A percentile compares a stretch with the other conserved stretches of the same genome.
These are phyloP conservation scores for Boletellus ananiceps DNA, from an alignment of 768 basidiomycete species.

Conservation along the genomic window DNA sequence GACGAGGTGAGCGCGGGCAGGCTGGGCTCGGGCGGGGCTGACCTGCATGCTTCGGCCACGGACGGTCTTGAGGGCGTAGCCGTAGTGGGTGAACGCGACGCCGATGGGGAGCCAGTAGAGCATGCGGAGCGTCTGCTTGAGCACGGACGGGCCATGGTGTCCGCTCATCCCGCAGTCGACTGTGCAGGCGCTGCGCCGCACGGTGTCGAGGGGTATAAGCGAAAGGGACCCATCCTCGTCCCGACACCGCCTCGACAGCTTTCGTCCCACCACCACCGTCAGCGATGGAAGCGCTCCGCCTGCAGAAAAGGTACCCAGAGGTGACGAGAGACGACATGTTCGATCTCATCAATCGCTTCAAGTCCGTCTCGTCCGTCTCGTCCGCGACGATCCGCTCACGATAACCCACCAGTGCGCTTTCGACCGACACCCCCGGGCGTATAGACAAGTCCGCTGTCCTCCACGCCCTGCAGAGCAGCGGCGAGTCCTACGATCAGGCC, in stretches of 20 bases:
- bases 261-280: slow-evolving; percentile 32
- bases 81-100: slow-evolving; percentile 45
- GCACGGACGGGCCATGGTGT: neutral
- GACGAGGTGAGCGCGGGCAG: slow-evolving; percentile 13
- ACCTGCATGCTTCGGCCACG: slow-evolving; percentile 76
- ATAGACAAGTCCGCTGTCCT: slow-evolving; percentile 80
- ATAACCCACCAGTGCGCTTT: slow-evolving; percentile 51
- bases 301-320: slow-evolving; percentile 91
- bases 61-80: slow-evolving; percentile 50
- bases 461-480: slow-evolving; percentile 69
- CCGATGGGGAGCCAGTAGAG: slow-evolving; percentile 59
- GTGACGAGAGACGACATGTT: slow-evolving; percentile 92
- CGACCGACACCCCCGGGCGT: slow-evolving; percentile 76
- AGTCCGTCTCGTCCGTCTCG: slow-evolving; percentile 51
- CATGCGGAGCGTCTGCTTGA: slow-evolving; percentile 12
- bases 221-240: too few species aligned
- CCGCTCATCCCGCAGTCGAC: neutral
- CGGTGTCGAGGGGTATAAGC: neutral
- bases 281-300: slow-evolving; percentile 83
- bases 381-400: neutral
- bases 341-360: slow-evolving; percentile 91
- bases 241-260: slow-evolving; percentile 7
- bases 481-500: slow-evolving; percentile 87
- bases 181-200: neutral
- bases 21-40: slow-evolving; percentile 6